Conservation (phyloP, 2,329 filamentous ascomycete genomes). For the Thielaviopsis musarum region DNA sequence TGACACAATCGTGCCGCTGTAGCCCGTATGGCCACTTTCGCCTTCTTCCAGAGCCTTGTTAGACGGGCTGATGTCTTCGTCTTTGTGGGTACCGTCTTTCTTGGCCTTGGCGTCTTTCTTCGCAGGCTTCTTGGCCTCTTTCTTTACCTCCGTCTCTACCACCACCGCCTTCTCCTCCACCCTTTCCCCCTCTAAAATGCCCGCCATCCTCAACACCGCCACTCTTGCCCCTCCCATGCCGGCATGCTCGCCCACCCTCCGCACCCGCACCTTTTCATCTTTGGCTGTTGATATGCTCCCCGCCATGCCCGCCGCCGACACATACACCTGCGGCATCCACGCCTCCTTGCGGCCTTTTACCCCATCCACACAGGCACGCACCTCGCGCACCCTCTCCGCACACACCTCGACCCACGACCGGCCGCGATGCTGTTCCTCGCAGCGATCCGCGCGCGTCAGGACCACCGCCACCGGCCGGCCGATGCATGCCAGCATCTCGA, state of each 20-base stretch:
- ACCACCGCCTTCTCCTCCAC: constrained; percentile 15
- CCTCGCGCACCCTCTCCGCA: constrained; percentile 16
- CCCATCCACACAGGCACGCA: constrained; percentile 15
- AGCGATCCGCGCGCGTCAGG: constrained; percentile 41
- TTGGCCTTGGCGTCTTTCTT: background rate
- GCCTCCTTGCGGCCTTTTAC: constrained; percentile 18
- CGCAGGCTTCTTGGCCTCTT: background rate
- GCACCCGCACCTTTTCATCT: constrained; percentile 9
- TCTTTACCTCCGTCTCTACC: background rate
- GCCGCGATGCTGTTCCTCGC: constrained; percentile 13
- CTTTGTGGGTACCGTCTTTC: constrained; percentile 18
- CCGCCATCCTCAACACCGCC: constrained; percentile 26
- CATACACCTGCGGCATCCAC: constrained; percentile 19
- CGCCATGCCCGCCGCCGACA: constrained; percentile 24
- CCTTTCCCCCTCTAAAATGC: constrained; percentile 16
- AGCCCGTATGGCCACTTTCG: constrained; percentile 18
- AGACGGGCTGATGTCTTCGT: constrained; percentile 18
- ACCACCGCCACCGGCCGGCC: constrained; percentile 31
- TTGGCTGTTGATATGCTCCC: constrained; percentile 16
- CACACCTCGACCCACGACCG: constrained; percentile 17
- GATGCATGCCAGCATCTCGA: constrained; percentile 29
- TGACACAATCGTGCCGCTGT: constrained; percentile 18
- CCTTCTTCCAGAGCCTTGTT: constrained; percentile 6
- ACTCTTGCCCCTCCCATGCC: constrained; percentile 25
- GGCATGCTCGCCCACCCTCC: constrained; percentile 17